A percentile compares a stretch with the other conserved stretches of the same genome.
These are phyloP conservation scores for Tetrapisispora iriomotensis DNA, from an alignment of 805 yeast genomes.

Conservation along the genomic window DNA sequence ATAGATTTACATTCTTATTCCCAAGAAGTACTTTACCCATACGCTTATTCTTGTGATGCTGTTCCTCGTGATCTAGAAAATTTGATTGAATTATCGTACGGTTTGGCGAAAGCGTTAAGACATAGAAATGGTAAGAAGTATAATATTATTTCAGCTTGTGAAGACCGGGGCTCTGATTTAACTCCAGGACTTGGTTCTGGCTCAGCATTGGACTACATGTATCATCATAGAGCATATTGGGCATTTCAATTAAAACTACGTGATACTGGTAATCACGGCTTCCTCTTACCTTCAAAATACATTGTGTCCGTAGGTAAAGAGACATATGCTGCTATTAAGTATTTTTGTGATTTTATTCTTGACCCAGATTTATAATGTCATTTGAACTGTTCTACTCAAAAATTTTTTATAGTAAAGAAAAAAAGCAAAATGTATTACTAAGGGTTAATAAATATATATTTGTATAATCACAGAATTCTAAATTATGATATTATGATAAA, in stretches of 20 bases:
- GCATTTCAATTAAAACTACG: conserved; percentile 76
- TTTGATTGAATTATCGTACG: conserved; percentile 70
- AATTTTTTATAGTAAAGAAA: too few relatives aligned
- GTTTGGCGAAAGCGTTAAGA: conserved; percentile 65
- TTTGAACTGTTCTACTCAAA: too few relatives aligned
- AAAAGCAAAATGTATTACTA: too few relatives aligned
- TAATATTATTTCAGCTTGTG: conserved; percentile 66
- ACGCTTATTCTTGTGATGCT: conserved; percentile 66
- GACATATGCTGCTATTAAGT: conserved; percentile 55
- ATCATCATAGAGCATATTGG: conserved; percentile 72
- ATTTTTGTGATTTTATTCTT: conserved; percentile 49
- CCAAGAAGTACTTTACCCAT: conserved; percentile 74
- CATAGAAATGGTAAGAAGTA: conserved; percentile 53
- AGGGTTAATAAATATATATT: too few relatives aligned
- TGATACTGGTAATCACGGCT: conserved; percentile 78
- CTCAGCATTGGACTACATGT: conserved; percentile 73
- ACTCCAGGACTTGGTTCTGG: conserved; percentile 73
- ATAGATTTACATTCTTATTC: conserved; percentile 80
- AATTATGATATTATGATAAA: too few relatives aligned
- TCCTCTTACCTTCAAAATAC: conserved; percentile 58
- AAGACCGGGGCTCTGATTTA: conserved; percentile 66
- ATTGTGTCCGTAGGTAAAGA: conserved; percentile 74
- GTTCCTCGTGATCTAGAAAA: conserved; percentile 75
- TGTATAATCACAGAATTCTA: too few relatives aligned
- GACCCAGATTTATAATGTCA: conserved; percentile 29